phyloP scores from a whole-genome alignment of 495 filamentous ascomycete species.

The Xylaria venustula region DNA sequence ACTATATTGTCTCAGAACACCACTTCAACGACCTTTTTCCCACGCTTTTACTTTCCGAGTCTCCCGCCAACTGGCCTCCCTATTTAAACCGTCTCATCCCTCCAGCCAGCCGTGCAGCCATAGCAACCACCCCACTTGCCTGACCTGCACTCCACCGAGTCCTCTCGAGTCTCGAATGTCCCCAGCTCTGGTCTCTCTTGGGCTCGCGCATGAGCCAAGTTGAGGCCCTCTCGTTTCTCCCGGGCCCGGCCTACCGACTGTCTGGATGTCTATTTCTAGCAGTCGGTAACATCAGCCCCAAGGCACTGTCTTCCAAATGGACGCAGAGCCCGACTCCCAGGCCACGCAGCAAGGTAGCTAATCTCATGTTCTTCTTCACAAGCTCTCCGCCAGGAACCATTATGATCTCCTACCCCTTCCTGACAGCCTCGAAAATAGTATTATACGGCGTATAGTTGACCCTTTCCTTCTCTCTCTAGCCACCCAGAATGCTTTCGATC shows the following conservation, averaged over 20 bases:
- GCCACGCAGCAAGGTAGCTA: slow-evolving; percentile 33
- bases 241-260: slow-evolving; percentile 6
- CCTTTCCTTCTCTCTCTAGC: slow-evolving; percentile 37
- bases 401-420: not conserved
- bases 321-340: slow-evolving; percentile 28
- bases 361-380: not conserved
- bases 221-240: not conserved
- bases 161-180: not conserved
- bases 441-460: slow-evolving; percentile 14
- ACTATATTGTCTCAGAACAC: not conserved
- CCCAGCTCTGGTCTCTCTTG: not conserved
- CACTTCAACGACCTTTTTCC: not conserved
- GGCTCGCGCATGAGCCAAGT: slow-evolving; percentile 1
- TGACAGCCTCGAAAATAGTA: not conserved
- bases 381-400: not conserved
- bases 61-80: not conserved
- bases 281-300: slow-evolving; percentile 11
- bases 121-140: not conserved
- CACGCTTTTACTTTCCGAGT: not conserved
- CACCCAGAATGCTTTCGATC: slow-evolving; percentile 80
- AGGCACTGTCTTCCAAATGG: slow-evolving; percentile 25
- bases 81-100: not conserved
- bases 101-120: slow-evolving; percentile 1
- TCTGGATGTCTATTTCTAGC: slow-evolving; percentile 9
- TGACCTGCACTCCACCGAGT: not conserved